phyloP scores from a whole-genome alignment of 1,284 basidiomycete species.

The Sporisorium exsertum region DNA sequence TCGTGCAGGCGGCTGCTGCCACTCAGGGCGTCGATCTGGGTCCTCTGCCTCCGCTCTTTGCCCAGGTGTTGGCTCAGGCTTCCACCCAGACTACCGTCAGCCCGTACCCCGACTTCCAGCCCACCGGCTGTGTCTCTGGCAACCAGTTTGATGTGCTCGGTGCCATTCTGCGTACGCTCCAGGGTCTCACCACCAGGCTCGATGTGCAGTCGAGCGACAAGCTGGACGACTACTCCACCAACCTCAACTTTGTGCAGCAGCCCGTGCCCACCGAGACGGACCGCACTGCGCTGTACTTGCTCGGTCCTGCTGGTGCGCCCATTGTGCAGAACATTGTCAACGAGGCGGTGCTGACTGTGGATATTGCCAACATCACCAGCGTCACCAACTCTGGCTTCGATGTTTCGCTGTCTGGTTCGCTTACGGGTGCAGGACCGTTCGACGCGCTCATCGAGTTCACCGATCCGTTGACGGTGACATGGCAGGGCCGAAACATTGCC shows the following conservation, averaged over 20 bases:
- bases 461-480: constrained; percentile 73
- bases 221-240: constrained; percentile 71
- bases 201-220: constrained; percentile 62
- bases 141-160: constrained; percentile 69
- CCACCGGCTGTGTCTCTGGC: constrained; percentile 75
- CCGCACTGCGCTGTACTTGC: constrained; percentile 76
- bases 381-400: constrained; percentile 64
- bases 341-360: constrained; percentile 75
- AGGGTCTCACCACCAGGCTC: constrained; percentile 75
- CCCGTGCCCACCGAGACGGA: constrained; percentile 78
- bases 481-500: constrained; percentile 79
- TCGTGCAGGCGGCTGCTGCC: constrained; percentile 75
- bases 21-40: constrained; percentile 76
- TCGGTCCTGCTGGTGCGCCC: constrained; percentile 75
- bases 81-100: constrained; percentile 76
- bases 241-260: constrained; percentile 76
- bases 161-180: constrained; percentile 77
- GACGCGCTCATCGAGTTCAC: constrained; percentile 72
- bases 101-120: constrained; percentile 69
- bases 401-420: constrained; percentile 70
- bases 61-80: constrained; percentile 75
- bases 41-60: constrained; percentile 76
- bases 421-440: constrained; percentile 69
- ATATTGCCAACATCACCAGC: constrained; percentile 76
- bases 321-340: constrained; percentile 79